Evolutionary conservation across 495 filamentous ascomycete species (phyloP), one percentile per base, ranked within the genome.

Genomic region (Lasiosphaeris hirsuta): DNA sequence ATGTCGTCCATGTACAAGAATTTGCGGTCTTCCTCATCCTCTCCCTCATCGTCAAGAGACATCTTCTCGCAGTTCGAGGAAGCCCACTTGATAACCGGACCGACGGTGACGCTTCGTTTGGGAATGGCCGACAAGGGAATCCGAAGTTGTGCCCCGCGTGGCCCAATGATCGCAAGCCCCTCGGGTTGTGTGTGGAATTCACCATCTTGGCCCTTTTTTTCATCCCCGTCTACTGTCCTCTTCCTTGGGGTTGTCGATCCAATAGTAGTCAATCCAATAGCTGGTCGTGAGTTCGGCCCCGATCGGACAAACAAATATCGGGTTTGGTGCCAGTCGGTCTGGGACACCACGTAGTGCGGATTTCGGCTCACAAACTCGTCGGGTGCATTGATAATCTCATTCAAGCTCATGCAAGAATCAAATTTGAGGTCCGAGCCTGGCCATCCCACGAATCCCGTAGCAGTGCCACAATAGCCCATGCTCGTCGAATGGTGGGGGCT

Each of bases 311-410:
- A 92, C 3, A 97, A 76, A 70, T 96, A 97, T 56, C 93, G 80
- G 18, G 89, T 88, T 64, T 96, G 92, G 57, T 95, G 92, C 93
- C 93, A 97, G 60, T 95, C 87, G 11, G 87, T 72, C 36, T 90
- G 78, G 4, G 78, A 67, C 2, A 97, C 86, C 13, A 96, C 93
- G 35, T 88, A 84, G 67, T 86, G 81, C 0, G 86, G 87, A 0
- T 1, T 57, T 3, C 10, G 57, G 43, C 71, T 77, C 18, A 79
- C 67, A 61, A 89, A 96, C 48, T 88, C 62, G 0, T 72, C 34
- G 0, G 90, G 83, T 0, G 76, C 78, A 63, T 96, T 96, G 62
- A 96, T 85, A 50, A 97, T 86, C 63, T 97, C 93, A 65, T 93
- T 92, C 51, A 97, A 69, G 34, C 88, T 85, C n/a, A 97, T 71